Evolutionary conservation across 805 yeast genomes (phyloP).

Genomic region (Saccharomyces eubayanus): DNA sequence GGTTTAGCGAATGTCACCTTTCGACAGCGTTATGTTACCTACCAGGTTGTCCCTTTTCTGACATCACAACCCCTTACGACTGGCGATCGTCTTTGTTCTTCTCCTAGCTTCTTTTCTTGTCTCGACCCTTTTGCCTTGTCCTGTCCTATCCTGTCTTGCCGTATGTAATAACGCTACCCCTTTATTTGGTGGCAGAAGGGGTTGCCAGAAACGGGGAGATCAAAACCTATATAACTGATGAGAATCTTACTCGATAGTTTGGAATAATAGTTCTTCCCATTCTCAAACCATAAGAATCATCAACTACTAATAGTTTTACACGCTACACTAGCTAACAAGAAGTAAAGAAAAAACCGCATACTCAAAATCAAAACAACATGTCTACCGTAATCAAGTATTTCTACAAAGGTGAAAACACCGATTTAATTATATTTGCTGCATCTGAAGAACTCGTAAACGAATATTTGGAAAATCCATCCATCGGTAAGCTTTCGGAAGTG

Average conservation of each 20-base stretch:
- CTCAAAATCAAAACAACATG: conserved; percentile 10
- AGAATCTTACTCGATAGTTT: not conserved
- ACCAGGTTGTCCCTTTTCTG: not conserved
- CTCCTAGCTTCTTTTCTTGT: not conserved
- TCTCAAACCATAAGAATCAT: not conserved
- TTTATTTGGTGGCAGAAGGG: not conserved
- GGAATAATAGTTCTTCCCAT: not conserved
- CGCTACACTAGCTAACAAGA: not conserved
- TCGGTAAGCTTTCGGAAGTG: conserved; percentile 43
- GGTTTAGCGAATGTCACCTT: not conserved
- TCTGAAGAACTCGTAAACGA: conserved; percentile 41
- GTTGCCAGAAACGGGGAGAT: not conserved
- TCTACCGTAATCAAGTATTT: conserved; percentile 42
- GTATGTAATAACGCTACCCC: not conserved
- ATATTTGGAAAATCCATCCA: conserved; percentile 29
- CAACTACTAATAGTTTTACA: not conserved
- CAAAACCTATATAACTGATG: not conserved
- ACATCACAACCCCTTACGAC: not conserved
- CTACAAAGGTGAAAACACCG: conserved; percentile 56
- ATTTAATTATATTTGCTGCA: conserved; percentile 59
- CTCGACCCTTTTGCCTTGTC: not conserved
- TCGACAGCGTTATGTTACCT: not conserved
- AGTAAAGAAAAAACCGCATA: not conserved
- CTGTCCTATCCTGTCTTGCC: not conserved
- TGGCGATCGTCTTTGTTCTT: not conserved